Percentiles rank a stretch among this genome's conserved stretches.
phyloP scores from a whole-genome alignment of 208 protist species.

The Phytomonas serpens region DNA sequence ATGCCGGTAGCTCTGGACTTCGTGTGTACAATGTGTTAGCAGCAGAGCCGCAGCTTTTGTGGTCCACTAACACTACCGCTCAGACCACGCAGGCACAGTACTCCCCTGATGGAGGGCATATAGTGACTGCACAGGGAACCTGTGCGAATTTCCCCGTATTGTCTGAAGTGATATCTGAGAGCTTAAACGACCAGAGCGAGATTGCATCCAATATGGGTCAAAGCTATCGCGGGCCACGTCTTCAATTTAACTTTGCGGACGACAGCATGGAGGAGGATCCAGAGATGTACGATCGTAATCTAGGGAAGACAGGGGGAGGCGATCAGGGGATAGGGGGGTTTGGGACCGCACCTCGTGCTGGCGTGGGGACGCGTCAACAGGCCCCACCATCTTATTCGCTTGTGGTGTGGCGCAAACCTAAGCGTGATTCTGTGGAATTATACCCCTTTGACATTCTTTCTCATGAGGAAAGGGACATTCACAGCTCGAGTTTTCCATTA shows the following conservation, averaged over 20 bases:
- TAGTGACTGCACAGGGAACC: slow-evolving; percentile 48
- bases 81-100: slow-evolving; percentile 61
- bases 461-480: neutral
- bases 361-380: slow-evolving; percentile 9
- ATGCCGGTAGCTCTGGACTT: slow-evolving; percentile 27
- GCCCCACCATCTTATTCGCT: slow-evolving; percentile 15
- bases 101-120: slow-evolving; percentile 55
- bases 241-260: slow-evolving; percentile 2
- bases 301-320: neutral
- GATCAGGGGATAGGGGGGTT: neutral
- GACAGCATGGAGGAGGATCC: slow-evolving; percentile 2
- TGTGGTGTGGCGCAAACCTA: slow-evolving; percentile 21
- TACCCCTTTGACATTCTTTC: neutral
- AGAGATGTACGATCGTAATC: neutral
- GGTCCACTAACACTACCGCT: slow-evolving; percentile 27
- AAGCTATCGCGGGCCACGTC: neutral
- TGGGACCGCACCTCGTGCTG: neutral
- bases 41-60: slow-evolving; percentile 19
- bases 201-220: neutral
- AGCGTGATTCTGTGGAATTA: neutral
- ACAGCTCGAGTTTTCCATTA: neutral
- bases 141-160: slow-evolving; percentile 1
- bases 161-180: neutral
- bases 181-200: neutral
- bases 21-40: slow-evolving; percentile 54